These are phyloP conservation scores for Micromonas commoda DNA, from an alignment of 139 green algal genomes.

Conservation along the genomic window DNA sequence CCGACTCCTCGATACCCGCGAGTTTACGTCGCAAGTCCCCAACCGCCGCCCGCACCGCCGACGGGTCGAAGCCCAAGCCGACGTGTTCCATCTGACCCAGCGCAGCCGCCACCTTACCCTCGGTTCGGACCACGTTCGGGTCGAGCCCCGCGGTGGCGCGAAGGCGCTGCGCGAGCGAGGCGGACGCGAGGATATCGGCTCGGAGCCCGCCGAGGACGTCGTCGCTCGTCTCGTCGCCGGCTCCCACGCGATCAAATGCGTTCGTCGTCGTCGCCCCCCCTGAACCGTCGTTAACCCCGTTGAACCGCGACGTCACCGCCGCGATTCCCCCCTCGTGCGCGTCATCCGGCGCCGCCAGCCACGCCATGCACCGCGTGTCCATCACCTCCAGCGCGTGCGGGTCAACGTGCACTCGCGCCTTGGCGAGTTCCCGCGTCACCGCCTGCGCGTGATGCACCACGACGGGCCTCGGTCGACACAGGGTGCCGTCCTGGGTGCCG, in stretches of 20 bases:
- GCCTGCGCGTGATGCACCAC: conserved; percentile 7
- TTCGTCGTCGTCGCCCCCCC: not conserved
- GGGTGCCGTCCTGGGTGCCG: not conserved
- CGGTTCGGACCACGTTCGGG: no score
- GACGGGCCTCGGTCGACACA: not conserved
- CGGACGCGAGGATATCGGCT: not conserved
- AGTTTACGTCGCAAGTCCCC: not conserved
- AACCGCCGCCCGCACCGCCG: not conserved
- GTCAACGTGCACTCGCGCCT: not conserved
- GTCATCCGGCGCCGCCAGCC: not conserved
- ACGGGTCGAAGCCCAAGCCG: not conserved
- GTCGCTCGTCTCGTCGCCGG: no score
- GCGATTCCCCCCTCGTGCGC: conserved; percentile 15
- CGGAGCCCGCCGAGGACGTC: not conserved
- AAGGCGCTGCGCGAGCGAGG: no score
- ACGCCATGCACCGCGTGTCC: not conserved
- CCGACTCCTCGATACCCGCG: not conserved
- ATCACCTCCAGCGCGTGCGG: not conserved
- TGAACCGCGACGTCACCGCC: not conserved
- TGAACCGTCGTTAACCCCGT: not conserved
- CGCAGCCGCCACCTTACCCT: not conserved
- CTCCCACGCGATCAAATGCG: not conserved
- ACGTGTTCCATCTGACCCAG: not conserved
- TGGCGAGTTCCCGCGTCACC: not conserved
- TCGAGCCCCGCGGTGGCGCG: no score